Evolutionary conservation across 73 alveolate genomes (phyloP), one percentile per base, ranked within the genome.

Genomic region (Urostyla sp.): DNA sequence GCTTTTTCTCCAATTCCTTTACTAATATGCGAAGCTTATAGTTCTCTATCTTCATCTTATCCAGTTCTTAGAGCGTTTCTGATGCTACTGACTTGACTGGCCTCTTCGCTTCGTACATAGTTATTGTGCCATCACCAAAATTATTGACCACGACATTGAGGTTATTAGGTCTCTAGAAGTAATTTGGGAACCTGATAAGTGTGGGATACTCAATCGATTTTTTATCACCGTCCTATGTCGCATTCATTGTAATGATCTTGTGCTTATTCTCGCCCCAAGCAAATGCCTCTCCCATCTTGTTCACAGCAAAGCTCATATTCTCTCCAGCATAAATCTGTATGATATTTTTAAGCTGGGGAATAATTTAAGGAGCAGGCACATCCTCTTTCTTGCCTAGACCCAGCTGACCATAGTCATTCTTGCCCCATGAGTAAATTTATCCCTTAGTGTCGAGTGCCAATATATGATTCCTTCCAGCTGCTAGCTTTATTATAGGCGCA

Each of bases 371-470:
- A 16, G 26, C 26, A 27, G 52, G 48, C 43, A 40, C 44, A 52
- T 52, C 55, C 18, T 3, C 54, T 38, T 36, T 27, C 37, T 69
- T 67, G 75, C 60, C 32, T 48, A 73, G 56, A 21, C 94, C 96
- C 0, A 90, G 91, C 87, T 90, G 89, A 26, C 92, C 94, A 44
- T 40, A 53, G 80, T 90, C 96, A 36, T 90, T 90, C 88, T 86
- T 86, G 36, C 96, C 96, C 96, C 96, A 90, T 0, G 92, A 56
- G 43, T 72, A 86, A 0, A 90, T 82, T 6, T 86, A 54, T 16
- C 96, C 96, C 52, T 81, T 59, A 13, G 79, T 66, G 45, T 88
- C 80, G 27, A 90, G 85, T 0, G 94, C 96, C 16, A 90, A 74
- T 5, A 87, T 92, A 55, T 90, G 96, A 57, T 78, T 75, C 49